Evolutionary conservation across 192 early-diverging fungal genomes (phyloP), one percentile per base, ranked within the genome.

Genomic region (Backusella australiensis): DNA sequence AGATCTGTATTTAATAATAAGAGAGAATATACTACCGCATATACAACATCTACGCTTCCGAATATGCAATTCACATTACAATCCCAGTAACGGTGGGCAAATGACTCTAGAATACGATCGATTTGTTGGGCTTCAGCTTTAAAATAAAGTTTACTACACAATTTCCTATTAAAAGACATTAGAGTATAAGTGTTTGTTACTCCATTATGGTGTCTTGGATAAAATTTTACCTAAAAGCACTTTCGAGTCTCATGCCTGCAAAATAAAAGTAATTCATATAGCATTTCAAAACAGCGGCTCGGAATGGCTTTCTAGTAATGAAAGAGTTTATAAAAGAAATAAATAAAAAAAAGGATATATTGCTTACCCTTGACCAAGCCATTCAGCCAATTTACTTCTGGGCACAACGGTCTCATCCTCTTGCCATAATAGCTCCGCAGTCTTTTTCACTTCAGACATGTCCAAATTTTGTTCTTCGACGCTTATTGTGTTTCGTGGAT

Each of bases 91-190:
- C 94, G 86, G 71, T 87, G 80, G 14, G 96, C 89, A 86, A 98
- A 92, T 36, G 86, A 90, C 39, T 90, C 90, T 63, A 99, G 78
- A 38, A 99, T 92, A 29, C 97, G 89, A 81, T 96, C 96, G 38
- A 99, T 91, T 56, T 94, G 89, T 82, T 99, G 97, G 15, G 97
- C 91, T 82, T 99, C 97, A 21, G 93, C 97, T 71, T 92, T 93
- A 69, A 99, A 84, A 34, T 90, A 90, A 0, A 97, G 86, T 46
- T 94, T 93, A 65, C 85, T 84, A 76, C 95, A 95, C 71, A 99
- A 78, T 35, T 75, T 70, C 84, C 90, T 89, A 56, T 59, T 29
- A 6, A 75, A 21, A 68, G 12, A 9, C 2, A 49, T 12, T 15
- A 66, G 6, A 29, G 12, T 44, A 14, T 15, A 44, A 44, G 42